A percentile compares a stretch with the other conserved stretches of the same genome.
phyloP scores from a whole-genome alignment of 2,329 filamentous ascomycete genomes.

The Rutstroemia sp. region DNA sequence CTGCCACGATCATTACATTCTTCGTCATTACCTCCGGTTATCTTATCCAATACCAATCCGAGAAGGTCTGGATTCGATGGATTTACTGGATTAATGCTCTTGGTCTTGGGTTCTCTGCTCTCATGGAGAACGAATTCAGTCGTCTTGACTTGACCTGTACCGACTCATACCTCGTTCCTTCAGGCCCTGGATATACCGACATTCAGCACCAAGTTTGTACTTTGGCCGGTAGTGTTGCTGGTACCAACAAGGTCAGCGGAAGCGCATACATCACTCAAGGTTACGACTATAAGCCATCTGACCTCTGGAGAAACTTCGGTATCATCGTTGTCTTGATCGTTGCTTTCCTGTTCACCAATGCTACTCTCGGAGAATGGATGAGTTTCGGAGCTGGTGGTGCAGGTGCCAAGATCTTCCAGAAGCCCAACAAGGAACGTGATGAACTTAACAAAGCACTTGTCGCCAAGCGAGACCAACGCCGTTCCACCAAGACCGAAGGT shows the following conservation, averaged over 20 bases:
- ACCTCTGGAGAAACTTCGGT: slow-evolving; percentile 55
- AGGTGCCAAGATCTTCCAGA: slow-evolving; percentile 68
- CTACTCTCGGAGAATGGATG: slow-evolving; percentile 70
- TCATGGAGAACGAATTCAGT: slow-evolving; percentile 86
- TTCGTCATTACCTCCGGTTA: slow-evolving; percentile 78
- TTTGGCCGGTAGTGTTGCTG: slow-evolving; percentile 46
- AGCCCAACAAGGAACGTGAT: slow-evolving; percentile 59
- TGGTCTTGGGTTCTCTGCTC: slow-evolving; percentile 64
- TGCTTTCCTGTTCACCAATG: slow-evolving; percentile 68
- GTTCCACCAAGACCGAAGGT: slow-evolving; percentile 38
- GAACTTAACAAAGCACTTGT: slow-evolving; percentile 56
- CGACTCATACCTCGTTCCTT: slow-evolving; percentile 60
- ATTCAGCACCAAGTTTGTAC: slow-evolving; percentile 77
- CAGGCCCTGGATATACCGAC: slow-evolving; percentile 60
- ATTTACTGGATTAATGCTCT: slow-evolving; percentile 71
- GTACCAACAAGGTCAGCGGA: slow-evolving; percentile 55
- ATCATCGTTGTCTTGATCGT: slow-evolving; percentile 66
- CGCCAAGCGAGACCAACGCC: slow-evolving; percentile 50
- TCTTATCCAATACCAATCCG: slow-evolving; percentile 68
- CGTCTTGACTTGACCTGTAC: slow-evolving; percentile 62
- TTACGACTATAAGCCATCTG: slow-evolving; percentile 48
- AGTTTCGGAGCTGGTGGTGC: slow-evolving; percentile 76
- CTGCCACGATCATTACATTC: slow-evolving; percentile 71
- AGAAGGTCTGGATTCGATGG: slow-evolving; percentile 74
- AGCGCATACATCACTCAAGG: slow-evolving; percentile 59